Conservation (phyloP, 495 filamentous ascomycete species). For the Viridothelium virens region DNA sequence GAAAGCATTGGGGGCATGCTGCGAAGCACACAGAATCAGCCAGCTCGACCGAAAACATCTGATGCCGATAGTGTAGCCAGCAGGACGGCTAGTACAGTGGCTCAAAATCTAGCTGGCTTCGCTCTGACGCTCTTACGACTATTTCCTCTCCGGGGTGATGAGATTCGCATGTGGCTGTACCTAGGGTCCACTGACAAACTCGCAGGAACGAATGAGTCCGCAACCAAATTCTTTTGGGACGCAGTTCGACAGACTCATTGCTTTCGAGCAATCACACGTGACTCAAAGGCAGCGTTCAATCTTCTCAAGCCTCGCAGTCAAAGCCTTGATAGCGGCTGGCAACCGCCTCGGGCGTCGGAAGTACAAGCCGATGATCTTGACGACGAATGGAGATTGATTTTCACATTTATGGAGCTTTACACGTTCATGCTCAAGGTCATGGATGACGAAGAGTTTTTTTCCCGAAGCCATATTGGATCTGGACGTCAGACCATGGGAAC, state of each 20-base stretch:
- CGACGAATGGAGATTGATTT: slow-evolving; percentile 79
- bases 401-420: slow-evolving; percentile 91
- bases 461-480: slow-evolving; percentile 21
- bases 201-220: slow-evolving; percentile 47
- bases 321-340: slow-evolving; percentile 21
- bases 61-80: slow-evolving; percentile 28
- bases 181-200: slow-evolving; percentile 58
- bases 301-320: slow-evolving; percentile 43
- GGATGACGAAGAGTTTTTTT: slow-evolving; percentile 83
- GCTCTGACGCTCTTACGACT: slow-evolving; percentile 76
- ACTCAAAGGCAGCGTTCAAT: slow-evolving; percentile 50
- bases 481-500: slow-evolving; percentile 19
- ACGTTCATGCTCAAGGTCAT: slow-evolving; percentile 84
- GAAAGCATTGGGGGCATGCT: slow-evolving; percentile 54
- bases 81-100: slow-evolving; percentile 31
- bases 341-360: slow-evolving; percentile 9
- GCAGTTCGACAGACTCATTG: slow-evolving; percentile 58
- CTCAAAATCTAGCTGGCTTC: slow-evolving; percentile 73
- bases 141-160: slow-evolving; percentile 75
- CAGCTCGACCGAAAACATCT: slow-evolving; percentile 37
- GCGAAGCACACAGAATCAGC: slow-evolving; percentile 13
- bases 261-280: slow-evolving; percentile 56
- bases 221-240: slow-evolving; percentile 85
- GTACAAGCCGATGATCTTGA: slow-evolving; percentile 33
- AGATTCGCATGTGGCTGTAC: slow-evolving; percentile 94